Conservation (phyloP, 805 yeast species). For the Candida ortonii region DNA sequence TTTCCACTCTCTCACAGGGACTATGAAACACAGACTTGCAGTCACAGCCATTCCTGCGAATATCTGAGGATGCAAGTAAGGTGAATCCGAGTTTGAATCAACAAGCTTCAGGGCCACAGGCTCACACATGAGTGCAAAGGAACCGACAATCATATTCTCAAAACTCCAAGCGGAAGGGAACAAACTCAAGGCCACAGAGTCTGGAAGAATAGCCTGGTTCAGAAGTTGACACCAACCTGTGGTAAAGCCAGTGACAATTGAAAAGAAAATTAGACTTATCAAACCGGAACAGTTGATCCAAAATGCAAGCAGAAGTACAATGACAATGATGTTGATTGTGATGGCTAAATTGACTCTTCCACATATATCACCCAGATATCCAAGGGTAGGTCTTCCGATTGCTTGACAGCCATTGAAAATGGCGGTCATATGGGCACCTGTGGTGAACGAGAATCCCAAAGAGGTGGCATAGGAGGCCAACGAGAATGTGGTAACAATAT, state of each 20-base stretch:
- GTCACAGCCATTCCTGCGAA: conserved; percentile 54
- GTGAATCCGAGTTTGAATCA: conserved; percentile 26
- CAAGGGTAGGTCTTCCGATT: conserved; percentile 49
- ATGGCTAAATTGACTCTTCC: conserved; percentile 48
- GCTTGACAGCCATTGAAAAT: conserved; percentile 45
- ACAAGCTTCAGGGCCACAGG: conserved; percentile 30
- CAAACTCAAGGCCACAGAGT: conserved; percentile 24
- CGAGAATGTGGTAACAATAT: conserved; percentile 44
- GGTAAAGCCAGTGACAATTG: conserved; percentile 41
- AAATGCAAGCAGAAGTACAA: conserved; percentile 40
- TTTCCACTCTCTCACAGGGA: conserved; percentile 51
- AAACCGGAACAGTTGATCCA: conserved; percentile 39
- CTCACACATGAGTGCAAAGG: conserved; percentile 30
- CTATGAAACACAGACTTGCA: conserved; percentile 38
- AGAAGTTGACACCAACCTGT: conserved; percentile 42
- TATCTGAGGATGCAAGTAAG: conserved; percentile 58
- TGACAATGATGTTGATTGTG: conserved; percentile 32
- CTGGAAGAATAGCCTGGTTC: conserved; percentile 30
- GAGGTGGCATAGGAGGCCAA: conserved; percentile 45
- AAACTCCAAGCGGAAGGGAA: conserved; percentile 32
- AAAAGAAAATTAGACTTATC: conserved; percentile 34
- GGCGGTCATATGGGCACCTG: conserved; percentile 46
- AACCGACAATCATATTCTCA: conserved; percentile 26
- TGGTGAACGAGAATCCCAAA: conserved; percentile 42
- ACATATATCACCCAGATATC: conserved; percentile 40